phyloP scores from a whole-genome alignment of 768 basidiomycete species.

The Lactifluus rugatus region DNA sequence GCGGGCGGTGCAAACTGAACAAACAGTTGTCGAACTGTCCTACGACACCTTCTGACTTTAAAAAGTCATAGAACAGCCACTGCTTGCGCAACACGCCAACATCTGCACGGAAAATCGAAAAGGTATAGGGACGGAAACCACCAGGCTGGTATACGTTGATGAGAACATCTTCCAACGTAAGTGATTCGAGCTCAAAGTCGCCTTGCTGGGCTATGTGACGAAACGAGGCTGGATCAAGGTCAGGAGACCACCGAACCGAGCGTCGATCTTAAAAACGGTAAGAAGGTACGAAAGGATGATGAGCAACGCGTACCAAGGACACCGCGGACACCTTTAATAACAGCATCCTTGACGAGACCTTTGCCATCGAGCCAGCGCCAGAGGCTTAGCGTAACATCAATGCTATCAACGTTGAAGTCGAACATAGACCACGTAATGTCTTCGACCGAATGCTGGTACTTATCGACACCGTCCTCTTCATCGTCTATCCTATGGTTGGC shows the following conservation, averaged over 20 bases:
- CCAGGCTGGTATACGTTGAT: conserved; percentile 92
- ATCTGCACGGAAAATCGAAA: conserved; percentile 90
- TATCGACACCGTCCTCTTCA: conserved; percentile 32
- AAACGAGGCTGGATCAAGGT: conserved; percentile 71
- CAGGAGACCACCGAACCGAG: conserved; percentile 76
- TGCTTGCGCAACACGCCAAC: conserved; percentile 76
- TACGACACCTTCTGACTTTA: conserved; percentile 85
- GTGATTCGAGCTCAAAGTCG: conserved; percentile 85
- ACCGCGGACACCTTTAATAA: conserved; percentile 89
- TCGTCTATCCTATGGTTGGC: conserved; percentile 59
- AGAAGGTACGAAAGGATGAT: not conserved
- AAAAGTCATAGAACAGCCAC: conserved; percentile 93
- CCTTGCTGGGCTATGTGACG: conserved; percentile 65
- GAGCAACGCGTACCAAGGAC: conserved; percentile 54
- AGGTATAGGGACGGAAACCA: conserved; percentile 83
- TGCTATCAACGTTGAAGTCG: conserved; percentile 86
- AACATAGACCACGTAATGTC: conserved; percentile 81
- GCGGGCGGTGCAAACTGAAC: conserved; percentile 92
- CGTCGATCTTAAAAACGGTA: conserved; percentile 56
- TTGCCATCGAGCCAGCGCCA: conserved; percentile 93
- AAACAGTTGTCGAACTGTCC: conserved; percentile 98
- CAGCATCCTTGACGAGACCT: conserved; percentile 84
- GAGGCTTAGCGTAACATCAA: conserved; percentile 89
- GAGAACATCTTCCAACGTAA: conserved; percentile 87
- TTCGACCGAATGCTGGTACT: conserved; percentile 32